Base-by-base conservation (phyloP, 495 filamentous ascomycete genomes). In the Penicillium malachiteum region DNA sequence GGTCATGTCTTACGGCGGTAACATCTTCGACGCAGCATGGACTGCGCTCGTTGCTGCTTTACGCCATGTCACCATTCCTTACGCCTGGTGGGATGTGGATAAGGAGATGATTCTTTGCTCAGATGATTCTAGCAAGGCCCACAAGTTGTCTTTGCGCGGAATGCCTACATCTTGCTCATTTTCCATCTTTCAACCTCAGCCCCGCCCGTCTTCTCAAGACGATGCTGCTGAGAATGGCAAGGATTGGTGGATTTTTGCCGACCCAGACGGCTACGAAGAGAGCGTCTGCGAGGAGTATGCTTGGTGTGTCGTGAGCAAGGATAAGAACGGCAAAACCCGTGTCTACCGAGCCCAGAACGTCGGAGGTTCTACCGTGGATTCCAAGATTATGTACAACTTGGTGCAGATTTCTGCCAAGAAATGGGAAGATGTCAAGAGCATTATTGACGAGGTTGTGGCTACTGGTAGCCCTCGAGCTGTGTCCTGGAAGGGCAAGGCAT, bases 221-320 rank as follows among this genome's bases (percentile, higher is more conserved):
- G 80, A 86, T 68, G 82, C 84, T 42, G 71, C 70, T 11, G 75
- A 75, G 31, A 61, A 66, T 43, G 64, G 50, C 55, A 72, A 63
- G 70, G 73, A 67, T 5, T 51, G 78, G 45, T 94, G 89, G 91
- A 71, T 97, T 3, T 70, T 98, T 48, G 83, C 86, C 10, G 94
- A 98, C 73, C 89, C 89, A 35, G 94, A 98, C 80, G 81, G 87
- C 32, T 86, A 94, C 56, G 94, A 98, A 72, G 94, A 97, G 73
- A 82, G 74, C 2, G 58, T 96, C 33, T 92, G 87, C 66, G 74
- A 83, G 45, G 94, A 97, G 75, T 76, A 71, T 13, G 76, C 90
- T 16, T 89, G 81, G 16, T 68, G 94, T 54, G 84, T 92, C 45
- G 82, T 96, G 34, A 87, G 91, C 65, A 80, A 82, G 53, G 70